Evolutionary conservation across 306 rosid species (phyloP), one percentile per base, ranked within the genome.

Genomic region (Chamaecrista fasciculata): DNA sequence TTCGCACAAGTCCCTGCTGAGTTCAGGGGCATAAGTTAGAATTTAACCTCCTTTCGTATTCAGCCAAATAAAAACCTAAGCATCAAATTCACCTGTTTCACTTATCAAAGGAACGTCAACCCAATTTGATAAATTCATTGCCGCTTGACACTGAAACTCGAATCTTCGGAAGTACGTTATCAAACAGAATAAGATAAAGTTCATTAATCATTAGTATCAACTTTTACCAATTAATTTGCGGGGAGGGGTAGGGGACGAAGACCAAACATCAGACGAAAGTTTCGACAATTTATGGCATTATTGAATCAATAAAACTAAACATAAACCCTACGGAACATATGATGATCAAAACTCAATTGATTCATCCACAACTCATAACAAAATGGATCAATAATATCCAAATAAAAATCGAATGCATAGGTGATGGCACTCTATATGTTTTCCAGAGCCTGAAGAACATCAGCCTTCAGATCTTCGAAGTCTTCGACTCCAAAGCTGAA

Each of bases 401-500:
- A 5, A 53, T 18, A 12, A 7, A 16, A 21, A 19, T 33, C 37
- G 8, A 25, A 12, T 4, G 8, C 44, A 12, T 4, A 2, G 36
- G 67, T 56, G 65, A 69, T 21, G 21, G 44, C 25, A 29, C 73
- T 46, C 78, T 90, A 85, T 71, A 87, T 86, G 36, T 59, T 43
- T 18, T 81, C 89, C 61, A 92, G 81, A 61, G 95, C 98, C 67
- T 87, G 92, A 62, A 89, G 83, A 4, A 92, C 39, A 76, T 92
- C 98, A 49, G 78, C 82, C 79, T 84, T 82, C 66, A 89, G 24
- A 74, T 89, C 91, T 70, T 87, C 86, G 5, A 77, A 92, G 62
- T 78, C 98, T 76, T 92, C 98, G 0, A 87, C 75, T 74, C 96
- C 98, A n/a, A 87, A 79, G 89, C 98, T 93, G 88, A 90, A 93